Base-by-base conservation (phyloP, 2,329 filamentous ascomycete genomes). In the Xylariomycetidae sp. region DNA sequence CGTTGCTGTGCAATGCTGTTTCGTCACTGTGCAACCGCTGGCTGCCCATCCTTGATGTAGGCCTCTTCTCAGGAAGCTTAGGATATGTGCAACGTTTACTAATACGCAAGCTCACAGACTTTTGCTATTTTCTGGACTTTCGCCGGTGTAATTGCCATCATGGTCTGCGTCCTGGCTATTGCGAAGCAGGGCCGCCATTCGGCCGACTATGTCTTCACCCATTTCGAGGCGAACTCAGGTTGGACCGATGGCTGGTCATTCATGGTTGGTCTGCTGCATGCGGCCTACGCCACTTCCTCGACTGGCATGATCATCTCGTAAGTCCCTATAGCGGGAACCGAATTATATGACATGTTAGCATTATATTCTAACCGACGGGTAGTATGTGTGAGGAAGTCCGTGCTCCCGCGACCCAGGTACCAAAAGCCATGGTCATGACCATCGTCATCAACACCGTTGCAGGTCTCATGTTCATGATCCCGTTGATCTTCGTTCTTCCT, bases 231-330 rank as follows among this genome's bases (percentile, higher is more conserved):
- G 16, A 72, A 70, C 39, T 85, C 82, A 4, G 82, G 82, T 37
- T 88, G 83, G 82, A 63, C 69, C 4, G 64, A 71, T 26, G 82
- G 82, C 50, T 86, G 82, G 82, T 80, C 81, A 4, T 86, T 85
- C 63, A 79, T 74, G 53, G 77, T 87, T 38, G 82, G 82, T 53
- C 69, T 87, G 17, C 66, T 86, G 14, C 82, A 85, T 49, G 82
- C 79, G 31, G 82, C 77, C 41, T 86, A 87, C 51, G 81, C 80
- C 28, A 85, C 82, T 11, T 86, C 82, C 4, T 83, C 81, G 12
- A 86, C 82, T 0, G 84, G 84, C 60, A 88, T 88, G 83, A 82
- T 88, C 38, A 82, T 87, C 54, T 83, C 78, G 77, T 82, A 63
- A 69, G 77, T 68, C 30, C 40, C 17, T 10, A 7, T 15, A 15